phyloP scores from a whole-genome alignment of 805 yeast species.

The Candida oleophila region DNA sequence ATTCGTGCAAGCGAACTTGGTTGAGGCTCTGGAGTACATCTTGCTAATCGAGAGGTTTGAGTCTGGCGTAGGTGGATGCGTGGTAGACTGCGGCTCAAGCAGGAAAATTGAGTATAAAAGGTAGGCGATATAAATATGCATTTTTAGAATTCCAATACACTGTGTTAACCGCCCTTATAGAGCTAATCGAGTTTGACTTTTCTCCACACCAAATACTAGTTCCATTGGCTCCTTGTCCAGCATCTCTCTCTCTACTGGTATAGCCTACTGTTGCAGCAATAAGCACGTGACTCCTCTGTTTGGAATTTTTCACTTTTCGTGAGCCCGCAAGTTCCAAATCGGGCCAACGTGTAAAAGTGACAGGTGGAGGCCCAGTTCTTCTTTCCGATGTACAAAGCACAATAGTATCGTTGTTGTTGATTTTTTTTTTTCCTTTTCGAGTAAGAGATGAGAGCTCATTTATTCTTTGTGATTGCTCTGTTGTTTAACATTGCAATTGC shows the following conservation, averaged over 20 bases:
- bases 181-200: no score
- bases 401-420: no score
- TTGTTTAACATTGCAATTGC: conserved; percentile 15
- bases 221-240: no score
- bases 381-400: no score
- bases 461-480: conserved; percentile 9
- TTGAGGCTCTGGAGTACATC: conserved; percentile 29
- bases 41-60: conserved; percentile 51
- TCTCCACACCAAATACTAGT: no score
- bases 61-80: conserved; percentile 38
- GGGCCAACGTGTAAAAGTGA: background rate
- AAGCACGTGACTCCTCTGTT: background rate
- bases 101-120: conserved; percentile 9
- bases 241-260: no score
- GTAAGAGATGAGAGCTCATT: background rate
- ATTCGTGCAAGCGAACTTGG: conserved; percentile 31
- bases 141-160: no score
- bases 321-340: background rate
- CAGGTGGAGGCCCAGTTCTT: background rate
- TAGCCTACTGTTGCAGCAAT: no score
- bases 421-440: no score
- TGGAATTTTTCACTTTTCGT: background rate
- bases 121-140: conserved; percentile 2
- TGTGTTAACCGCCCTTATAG: no score
- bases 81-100: conserved; percentile 36